These are phyloP conservation scores for Pseudogymnoascus sp. DNA, from an alignment of 2,329 filamentous ascomycete species.

Conservation along the genomic window DNA sequence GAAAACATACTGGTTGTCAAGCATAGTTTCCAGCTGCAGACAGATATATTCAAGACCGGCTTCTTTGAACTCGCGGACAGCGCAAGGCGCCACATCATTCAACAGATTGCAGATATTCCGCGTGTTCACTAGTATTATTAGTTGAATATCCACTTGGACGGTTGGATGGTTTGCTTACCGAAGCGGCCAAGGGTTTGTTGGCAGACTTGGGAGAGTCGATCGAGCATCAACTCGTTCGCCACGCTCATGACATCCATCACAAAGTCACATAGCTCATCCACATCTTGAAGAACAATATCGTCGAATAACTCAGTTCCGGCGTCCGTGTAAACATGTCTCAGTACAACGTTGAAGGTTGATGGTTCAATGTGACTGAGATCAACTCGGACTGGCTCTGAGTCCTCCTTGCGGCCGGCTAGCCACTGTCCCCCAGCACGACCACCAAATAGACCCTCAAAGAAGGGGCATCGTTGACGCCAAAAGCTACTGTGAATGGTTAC, in stretches of 20 bases:
- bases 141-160: conserved; percentile 10
- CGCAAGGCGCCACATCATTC: conserved; percentile 77
- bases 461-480: conserved; percentile 76
- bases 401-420: conserved; percentile 60
- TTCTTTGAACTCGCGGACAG: conserved; percentile 77
- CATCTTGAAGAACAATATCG: conserved; percentile 55
- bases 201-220: conserved; percentile 80
- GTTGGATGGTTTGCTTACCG: conserved; percentile 36
- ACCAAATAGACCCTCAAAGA: conserved; percentile 83
- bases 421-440: conserved; percentile 81
- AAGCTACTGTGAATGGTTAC: conserved; percentile 68
- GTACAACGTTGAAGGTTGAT: conserved; percentile 66
- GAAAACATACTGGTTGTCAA: conserved; percentile 63
- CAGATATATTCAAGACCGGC: conserved; percentile 85
- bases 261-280: conserved; percentile 83
- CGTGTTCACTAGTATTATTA: conserved; percentile 50
- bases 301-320: conserved; percentile 74
- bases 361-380: conserved; percentile 74
- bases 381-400: conserved; percentile 51
- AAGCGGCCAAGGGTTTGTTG: conserved; percentile 76
- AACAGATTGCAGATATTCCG: conserved; percentile 80
- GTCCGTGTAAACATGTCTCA: conserved; percentile 78
- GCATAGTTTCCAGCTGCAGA: conserved; percentile 80
- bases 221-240: conserved; percentile 92
- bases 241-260: conserved; percentile 83